Conservation (phyloP, 2,329 filamentous ascomycete genomes). For the Coniosporium tulheliwenetii region DNA sequence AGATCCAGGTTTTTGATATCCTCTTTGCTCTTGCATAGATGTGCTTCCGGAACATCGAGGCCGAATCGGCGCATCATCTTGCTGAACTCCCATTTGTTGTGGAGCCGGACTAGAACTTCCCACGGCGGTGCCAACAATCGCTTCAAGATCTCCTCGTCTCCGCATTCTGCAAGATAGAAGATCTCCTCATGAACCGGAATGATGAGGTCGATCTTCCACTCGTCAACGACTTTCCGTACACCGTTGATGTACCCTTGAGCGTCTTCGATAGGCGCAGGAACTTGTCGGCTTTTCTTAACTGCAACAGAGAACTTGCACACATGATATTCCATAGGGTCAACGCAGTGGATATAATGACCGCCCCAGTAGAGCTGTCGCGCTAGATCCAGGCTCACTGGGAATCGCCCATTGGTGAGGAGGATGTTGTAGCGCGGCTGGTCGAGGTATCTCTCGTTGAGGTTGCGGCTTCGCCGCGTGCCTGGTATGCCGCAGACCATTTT, state of each 20-base stretch:
- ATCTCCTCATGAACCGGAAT: conserved; percentile 17
- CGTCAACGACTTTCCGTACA: conserved; percentile 5
- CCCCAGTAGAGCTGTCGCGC: conserved; percentile 10
- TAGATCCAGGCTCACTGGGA: conserved; percentile 11
- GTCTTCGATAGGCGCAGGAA: conserved; percentile 9
- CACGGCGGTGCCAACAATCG: conserved; percentile 13
- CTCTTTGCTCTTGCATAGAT: conserved; percentile 10
- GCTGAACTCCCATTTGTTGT: conserved; percentile 16
- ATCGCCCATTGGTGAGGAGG: conserved; percentile 12
- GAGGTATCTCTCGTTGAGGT: neutral
- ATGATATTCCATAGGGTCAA: conserved; percentile 13
- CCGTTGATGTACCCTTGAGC: conserved; percentile 6
- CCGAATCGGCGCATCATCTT: conserved; percentile 9
- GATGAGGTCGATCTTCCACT: conserved; percentile 9
- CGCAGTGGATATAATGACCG: conserved; percentile 8
- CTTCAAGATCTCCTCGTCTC: conserved; percentile 9
- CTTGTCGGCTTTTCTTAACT: conserved; percentile 7
- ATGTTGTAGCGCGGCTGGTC: conserved; percentile 6
- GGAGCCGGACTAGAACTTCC: conserved; percentile 11
- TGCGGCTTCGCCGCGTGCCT: neutral
- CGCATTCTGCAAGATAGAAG: conserved; percentile 13
- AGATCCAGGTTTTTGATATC: conserved; percentile 6
- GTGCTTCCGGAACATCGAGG: conserved; percentile 10
- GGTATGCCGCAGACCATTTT: neutral
- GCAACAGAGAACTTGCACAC: conserved; percentile 10